Evolutionary conservation across 495 filamentous ascomycete genomes (phyloP), one percentile per base, ranked within the genome.

Genomic region (Oleoguttula mirabilis): DNA sequence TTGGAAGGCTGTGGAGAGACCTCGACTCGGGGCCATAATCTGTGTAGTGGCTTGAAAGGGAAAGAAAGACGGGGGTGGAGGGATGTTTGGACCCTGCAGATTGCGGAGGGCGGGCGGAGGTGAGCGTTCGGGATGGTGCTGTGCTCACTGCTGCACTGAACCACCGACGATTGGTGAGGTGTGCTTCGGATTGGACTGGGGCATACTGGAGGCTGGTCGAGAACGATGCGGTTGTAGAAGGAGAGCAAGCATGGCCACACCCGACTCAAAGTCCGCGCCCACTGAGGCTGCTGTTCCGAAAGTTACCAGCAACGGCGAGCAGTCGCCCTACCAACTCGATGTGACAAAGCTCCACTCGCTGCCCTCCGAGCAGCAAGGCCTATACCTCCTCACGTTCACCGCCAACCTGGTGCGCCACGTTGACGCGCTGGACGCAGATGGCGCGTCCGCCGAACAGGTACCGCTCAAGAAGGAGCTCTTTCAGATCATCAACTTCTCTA

Each of bases 331-430:
- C 24, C 39, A 90, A 66, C 79, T 99, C 56, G 87, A 99, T 58
- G 60, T 93, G 51, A 60, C 75, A 38, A 93, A 90, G 64, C 77
- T 99, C 36, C 80, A 93, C 62, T 73, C 82, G 35, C 77, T 96
- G 40, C 81, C 88, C 43, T 81, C 85, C 22, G 90, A 96, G 66
- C 88, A 99, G 57, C 92, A 96, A 61, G 86, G 94, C 53, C 76
- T 96, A 16, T 88, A 86, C 59, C 72, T 99, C 44, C 68, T 96
- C 39, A 92, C 79, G 31, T 95, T 94, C 59, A 79, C 87, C 21
- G 79, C 84, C 21, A 76, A 81, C 33, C 72, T 96, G 35, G 82
- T 79, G 46, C 80, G 80, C 47, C 77, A 93, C 69, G 83, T 88
- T 24, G 76, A 79, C 36, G 61, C 63, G 15, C 71, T 95, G 21